Evolutionary conservation across 306 rosid genomes (phyloP).

Genomic region (Mucuna pruriens): DNA sequence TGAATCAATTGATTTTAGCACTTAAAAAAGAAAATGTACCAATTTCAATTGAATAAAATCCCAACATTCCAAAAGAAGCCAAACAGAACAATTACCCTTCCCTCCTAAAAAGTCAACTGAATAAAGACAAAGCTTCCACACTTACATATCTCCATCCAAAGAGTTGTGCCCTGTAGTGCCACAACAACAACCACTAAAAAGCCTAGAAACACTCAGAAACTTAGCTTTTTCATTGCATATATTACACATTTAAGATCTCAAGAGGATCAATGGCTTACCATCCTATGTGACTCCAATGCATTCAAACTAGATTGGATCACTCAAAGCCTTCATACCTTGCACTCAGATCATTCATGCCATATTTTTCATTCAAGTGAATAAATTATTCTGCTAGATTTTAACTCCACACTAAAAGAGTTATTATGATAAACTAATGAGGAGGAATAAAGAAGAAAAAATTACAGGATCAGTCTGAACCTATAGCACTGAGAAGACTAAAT

Average conservation of each 20-base stretch:
- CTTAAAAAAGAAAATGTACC: not conserved
- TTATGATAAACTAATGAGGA: not conserved
- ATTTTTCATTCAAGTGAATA: not conserved
- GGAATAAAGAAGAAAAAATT: not conserved
- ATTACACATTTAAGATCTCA: not conserved
- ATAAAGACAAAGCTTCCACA: not conserved
- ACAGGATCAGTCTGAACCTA: too few relatives aligned
- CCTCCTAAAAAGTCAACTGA: constrained; percentile 1
- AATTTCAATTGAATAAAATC: not conserved
- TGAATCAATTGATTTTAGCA: not conserved
- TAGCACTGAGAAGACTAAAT: not conserved
- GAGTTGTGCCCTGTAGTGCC: not conserved
- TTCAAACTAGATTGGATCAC: not conserved
- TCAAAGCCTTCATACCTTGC: constrained; percentile 1
- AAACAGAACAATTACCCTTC: not conserved
- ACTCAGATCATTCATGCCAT: not conserved
- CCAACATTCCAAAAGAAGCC: not conserved
- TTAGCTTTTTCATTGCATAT: not conserved
- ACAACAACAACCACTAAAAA: not conserved
- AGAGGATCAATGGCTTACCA: not conserved
- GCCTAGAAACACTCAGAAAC: not conserved
- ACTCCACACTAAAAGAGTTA: not conserved
- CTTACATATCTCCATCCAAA: not conserved
- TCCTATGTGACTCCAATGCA: not conserved
- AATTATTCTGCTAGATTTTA: not conserved